phyloP scores from a whole-genome alignment of 306 rosid genomes.

The Pyrus betulifolia region DNA sequence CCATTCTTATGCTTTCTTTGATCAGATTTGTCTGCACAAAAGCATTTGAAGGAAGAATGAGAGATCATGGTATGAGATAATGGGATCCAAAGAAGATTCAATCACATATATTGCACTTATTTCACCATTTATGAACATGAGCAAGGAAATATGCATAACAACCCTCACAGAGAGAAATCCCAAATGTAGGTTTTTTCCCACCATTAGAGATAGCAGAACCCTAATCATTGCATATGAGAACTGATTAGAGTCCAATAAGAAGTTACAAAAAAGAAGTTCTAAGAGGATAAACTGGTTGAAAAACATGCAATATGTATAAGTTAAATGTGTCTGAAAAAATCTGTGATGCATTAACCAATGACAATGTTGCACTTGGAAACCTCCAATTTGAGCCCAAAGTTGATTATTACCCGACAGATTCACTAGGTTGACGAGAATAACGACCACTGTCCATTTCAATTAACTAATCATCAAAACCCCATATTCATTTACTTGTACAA shows the following conservation, averaged over 20 bases:
- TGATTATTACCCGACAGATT: not conserved
- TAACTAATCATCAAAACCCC: not conserved
- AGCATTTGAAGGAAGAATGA: conserved; percentile 14
- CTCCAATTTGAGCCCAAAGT: not conserved
- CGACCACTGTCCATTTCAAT: not conserved
- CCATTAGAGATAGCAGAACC: not conserved
- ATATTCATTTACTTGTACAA: not conserved
- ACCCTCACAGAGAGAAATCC: not conserved
- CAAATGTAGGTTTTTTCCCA: not conserved
- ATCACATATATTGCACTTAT: not conserved
- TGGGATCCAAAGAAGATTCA: not conserved
- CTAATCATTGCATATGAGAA: not conserved
- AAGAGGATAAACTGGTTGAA: not conserved
- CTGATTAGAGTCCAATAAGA: not conserved
- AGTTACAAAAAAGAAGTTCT: not conserved
- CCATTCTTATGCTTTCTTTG: conserved; percentile 99
- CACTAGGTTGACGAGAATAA: not conserved
- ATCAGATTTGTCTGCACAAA: conserved; percentile 86
- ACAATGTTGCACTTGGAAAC: not conserved
- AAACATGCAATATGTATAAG: not conserved
- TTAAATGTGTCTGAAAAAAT: not conserved
- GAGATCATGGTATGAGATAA: not conserved
- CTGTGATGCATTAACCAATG: not conserved
- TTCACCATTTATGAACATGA: not conserved
- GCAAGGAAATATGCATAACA: not conserved